A percentile compares a stretch with the other conserved stretches of the same genome.
phyloP scores from a whole-genome alignment of 2,329 filamentous ascomycete species.

The Pyricularia sp. region DNA sequence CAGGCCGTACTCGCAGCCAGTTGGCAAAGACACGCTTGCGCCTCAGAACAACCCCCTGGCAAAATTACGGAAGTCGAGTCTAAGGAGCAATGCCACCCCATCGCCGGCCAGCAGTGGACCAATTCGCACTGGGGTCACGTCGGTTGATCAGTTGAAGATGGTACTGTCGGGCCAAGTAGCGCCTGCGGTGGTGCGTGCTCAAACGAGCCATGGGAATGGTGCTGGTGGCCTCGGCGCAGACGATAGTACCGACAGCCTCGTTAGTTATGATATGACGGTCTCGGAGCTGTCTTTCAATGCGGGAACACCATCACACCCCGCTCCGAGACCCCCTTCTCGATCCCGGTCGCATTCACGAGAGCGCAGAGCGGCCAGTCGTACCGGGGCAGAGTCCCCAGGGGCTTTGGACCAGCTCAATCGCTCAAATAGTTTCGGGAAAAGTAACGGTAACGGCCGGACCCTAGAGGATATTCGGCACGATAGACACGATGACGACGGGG shows the following conservation, averaged over 20 bases:
- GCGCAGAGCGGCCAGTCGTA: background rate
- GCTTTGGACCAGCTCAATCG: background rate
- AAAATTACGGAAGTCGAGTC: slow-evolving; percentile 43
- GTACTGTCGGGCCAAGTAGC: slow-evolving; percentile 43
- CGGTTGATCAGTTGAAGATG: slow-evolving; percentile 55
- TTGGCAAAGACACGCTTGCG: slow-evolving; percentile 17
- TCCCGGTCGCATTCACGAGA: slow-evolving; percentile 9
- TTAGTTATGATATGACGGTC: slow-evolving; percentile 59
- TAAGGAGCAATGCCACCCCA: slow-evolving; percentile 41
- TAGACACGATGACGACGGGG: slow-evolving; percentile 20
- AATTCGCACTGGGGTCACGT: slow-evolving; percentile 38
- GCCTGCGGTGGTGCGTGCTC: slow-evolving; percentile 26
- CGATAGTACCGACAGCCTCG: slow-evolving; percentile 57
- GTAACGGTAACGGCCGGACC: slow-evolving; percentile 19
- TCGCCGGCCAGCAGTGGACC: slow-evolving; percentile 21
- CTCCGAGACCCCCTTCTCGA: background rate
- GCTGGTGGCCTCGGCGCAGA: slow-evolving; percentile 37
- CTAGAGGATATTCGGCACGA: slow-evolving; percentile 12
- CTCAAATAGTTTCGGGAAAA: background rate
- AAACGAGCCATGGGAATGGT: slow-evolving; percentile 20
- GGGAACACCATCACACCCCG: background rate
- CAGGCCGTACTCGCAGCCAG: slow-evolving; percentile 37
- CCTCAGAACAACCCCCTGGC: slow-evolving; percentile 12
- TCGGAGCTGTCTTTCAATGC: slow-evolving; percentile 55
- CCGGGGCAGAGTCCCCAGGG: background rate